These are phyloP conservation scores for Phytophthora citricola DNA, from an alignment of 352 stramenopile genomes.

Conservation along the genomic window DNA sequence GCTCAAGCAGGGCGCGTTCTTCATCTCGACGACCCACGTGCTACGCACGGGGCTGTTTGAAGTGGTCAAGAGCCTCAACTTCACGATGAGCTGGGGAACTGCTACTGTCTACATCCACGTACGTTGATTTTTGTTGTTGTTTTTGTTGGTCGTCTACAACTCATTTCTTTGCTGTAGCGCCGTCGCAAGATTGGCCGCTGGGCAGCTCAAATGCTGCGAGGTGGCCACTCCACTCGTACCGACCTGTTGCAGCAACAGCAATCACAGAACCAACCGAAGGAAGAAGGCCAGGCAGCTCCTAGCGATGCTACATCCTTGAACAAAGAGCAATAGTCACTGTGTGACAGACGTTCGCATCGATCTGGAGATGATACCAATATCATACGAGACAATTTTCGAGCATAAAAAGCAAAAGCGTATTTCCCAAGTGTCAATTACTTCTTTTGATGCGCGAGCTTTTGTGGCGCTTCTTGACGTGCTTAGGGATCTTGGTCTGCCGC, in stretches of 20 bases:
- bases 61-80: constrained; percentile 76
- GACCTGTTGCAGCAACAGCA: constrained; percentile 64
- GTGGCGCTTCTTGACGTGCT: constrained; percentile 98
- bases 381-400: not conserved
- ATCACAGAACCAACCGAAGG: constrained; percentile 35
- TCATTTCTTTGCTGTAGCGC: constrained; percentile 41
- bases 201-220: constrained; percentile 86
- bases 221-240: constrained; percentile 72
- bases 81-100: constrained; percentile 86
- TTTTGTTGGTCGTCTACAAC: not conserved
- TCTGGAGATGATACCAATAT: too few relatives aligned
- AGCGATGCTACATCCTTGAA: not conserved
- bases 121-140: constrained; percentile 30
- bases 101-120: constrained; percentile 89
- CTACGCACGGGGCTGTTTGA: constrained; percentile 83
- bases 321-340: not conserved
- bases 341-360: too few relatives aligned
- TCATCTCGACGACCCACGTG: constrained; percentile 85
- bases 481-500: constrained; percentile 98
- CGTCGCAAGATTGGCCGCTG: constrained; percentile 85
- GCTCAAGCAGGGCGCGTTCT: constrained; percentile 86
- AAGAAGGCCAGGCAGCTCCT: constrained; percentile 22
- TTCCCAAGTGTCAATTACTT: constrained; percentile 33
- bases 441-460: constrained; percentile 96
- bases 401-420: not conserved